phyloP scores from a whole-genome alignment of 805 yeast genomes.

The Metschnikowia colocasiae region DNA sequence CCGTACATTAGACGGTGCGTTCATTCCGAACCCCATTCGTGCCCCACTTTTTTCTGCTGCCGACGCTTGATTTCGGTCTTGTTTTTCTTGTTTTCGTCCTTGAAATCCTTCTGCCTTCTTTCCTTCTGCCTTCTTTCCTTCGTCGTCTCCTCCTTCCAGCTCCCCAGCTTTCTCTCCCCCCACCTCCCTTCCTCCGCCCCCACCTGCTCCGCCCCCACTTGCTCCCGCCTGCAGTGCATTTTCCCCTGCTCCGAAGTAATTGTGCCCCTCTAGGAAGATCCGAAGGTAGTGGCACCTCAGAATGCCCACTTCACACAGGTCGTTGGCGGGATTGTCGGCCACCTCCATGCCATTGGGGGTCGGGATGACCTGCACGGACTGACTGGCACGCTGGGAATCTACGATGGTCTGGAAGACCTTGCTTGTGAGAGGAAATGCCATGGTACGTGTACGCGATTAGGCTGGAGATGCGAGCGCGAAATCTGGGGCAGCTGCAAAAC shows the following conservation, averaged over 20 bases:
- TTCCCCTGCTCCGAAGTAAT: not conserved
- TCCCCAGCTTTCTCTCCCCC: no score
- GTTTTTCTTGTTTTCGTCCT: no score
- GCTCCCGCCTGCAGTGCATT: not conserved
- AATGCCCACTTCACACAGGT: conserved; percentile 30
- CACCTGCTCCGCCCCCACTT: no score
- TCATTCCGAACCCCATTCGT: no score
- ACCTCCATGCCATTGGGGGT: not conserved
- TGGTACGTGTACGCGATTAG: not conserved
- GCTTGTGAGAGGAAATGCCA: conserved; percentile 7
- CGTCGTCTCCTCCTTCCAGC: no score
- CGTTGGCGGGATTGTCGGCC: conserved; percentile 6
- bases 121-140: no score
- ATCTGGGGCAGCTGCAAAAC: not conserved
- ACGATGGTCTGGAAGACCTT: conserved; percentile 4
- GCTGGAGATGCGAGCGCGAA: not conserved
- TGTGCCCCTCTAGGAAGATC: conserved; percentile 33
- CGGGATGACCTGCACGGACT: conserved; percentile 10
- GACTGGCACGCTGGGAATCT: not conserved
- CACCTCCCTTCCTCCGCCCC: no score
- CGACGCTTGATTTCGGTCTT: no score
- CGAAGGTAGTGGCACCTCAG: conserved; percentile 27
- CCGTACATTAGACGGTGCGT: not conserved
- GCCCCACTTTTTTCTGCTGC: no score
- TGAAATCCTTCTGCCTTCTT: no score